Evolutionary conservation across 331 rosid genomes (phyloP).

Genomic region (Cucumis variabilis): DNA sequence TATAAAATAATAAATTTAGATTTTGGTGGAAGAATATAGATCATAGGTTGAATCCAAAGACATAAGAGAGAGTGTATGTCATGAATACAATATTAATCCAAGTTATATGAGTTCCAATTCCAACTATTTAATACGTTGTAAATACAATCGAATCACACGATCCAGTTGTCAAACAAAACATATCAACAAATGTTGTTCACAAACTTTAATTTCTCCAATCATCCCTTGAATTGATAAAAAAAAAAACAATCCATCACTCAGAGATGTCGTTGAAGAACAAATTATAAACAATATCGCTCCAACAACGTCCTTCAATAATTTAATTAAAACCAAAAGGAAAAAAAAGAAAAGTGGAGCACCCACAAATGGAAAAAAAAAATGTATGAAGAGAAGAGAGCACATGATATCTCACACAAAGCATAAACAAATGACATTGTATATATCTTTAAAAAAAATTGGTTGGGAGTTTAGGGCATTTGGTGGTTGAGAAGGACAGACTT

Average conservation of each 20-base stretch:
- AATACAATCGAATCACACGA: background rate
- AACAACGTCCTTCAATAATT: background rate
- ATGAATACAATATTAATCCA: no score
- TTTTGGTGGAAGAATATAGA: no score
- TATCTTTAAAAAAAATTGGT: background rate
- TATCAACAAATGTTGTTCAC: background rate
- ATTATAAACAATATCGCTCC: background rate
- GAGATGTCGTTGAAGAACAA: background rate
- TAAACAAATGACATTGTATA: background rate
- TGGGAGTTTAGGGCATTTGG: slow-evolving; percentile 22
- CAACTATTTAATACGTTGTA: background rate
- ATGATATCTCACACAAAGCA: background rate
- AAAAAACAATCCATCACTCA: background rate
- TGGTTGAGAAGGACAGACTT: slow-evolving; percentile 26
- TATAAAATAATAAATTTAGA: no score
- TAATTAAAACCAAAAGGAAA: no score
- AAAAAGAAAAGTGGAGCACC: background rate
- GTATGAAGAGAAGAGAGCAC: background rate
- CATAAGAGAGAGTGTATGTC: no score
- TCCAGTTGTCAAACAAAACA: background rate
- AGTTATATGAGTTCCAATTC: background rate
- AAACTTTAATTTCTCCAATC: background rate
- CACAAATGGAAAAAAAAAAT: background rate
- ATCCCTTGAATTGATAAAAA: background rate
- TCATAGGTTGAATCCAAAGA: no score